These are phyloP conservation scores for Candida wancherniae DNA, from an alignment of 805 yeast species.

Conservation along the genomic window DNA sequence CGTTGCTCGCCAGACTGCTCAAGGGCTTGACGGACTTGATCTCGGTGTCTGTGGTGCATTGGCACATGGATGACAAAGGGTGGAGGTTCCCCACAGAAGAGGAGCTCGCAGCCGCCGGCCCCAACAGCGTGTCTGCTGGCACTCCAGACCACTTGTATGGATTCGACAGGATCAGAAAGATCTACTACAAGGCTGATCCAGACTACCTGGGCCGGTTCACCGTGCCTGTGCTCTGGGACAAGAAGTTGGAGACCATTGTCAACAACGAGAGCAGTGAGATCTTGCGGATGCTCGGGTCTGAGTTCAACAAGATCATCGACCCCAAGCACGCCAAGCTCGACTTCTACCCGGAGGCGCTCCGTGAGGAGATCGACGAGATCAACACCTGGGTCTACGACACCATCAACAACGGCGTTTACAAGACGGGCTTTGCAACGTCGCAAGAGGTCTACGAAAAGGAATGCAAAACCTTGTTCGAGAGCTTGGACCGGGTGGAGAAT, in stretches of 20 bases:
- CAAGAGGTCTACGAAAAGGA: slow-evolving; percentile 78
- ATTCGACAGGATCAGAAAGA: slow-evolving; percentile 54
- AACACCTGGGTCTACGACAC: slow-evolving; percentile 79
- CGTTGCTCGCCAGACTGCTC: slow-evolving; percentile 64
- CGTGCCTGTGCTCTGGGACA: slow-evolving; percentile 93
- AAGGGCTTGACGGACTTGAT: slow-evolving; percentile 63
- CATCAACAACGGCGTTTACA: slow-evolving; percentile 91
- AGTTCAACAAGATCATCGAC: slow-evolving; percentile 57
- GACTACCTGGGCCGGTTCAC: slow-evolving; percentile 80
- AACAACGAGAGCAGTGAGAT: slow-evolving; percentile 90
- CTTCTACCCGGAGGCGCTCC: slow-evolving; percentile 56
- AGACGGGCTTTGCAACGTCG: slow-evolving; percentile 80
- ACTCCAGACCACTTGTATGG: slow-evolving; percentile 49
- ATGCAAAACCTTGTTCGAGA: slow-evolving; percentile 56
- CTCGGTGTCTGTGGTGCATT: slow-evolving; percentile 76
- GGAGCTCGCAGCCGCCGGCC: slow-evolving; percentile 37
- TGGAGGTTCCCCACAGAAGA: slow-evolving; percentile 72
- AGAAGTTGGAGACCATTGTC: slow-evolving; percentile 74
- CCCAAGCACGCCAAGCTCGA: slow-evolving; percentile 47
- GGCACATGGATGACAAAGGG: slow-evolving; percentile 83
- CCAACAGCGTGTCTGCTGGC: slow-evolving; percentile 46
- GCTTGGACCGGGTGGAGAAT: slow-evolving; percentile 66
- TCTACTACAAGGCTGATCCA: slow-evolving; percentile 72
- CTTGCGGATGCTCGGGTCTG: slow-evolving; percentile 75
- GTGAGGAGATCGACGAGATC: slow-evolving; percentile 62